A percentile compares a stretch with the other conserved stretches of the same genome.
These are phyloP conservation scores for Trichoderma hamatum DNA, from an alignment of 2,329 filamentous ascomycete species.

Conservation along the genomic window DNA sequence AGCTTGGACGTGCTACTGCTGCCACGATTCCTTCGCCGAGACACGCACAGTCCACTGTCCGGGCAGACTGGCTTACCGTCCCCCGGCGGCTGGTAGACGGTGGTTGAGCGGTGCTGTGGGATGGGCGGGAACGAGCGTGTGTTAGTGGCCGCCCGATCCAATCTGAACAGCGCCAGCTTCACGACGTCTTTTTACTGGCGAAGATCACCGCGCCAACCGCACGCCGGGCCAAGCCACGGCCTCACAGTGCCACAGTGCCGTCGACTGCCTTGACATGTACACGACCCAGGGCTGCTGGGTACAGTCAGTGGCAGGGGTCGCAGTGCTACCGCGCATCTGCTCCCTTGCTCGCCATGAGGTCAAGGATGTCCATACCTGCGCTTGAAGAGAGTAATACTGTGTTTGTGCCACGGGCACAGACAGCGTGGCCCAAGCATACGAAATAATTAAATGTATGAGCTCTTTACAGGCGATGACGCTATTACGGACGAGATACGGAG, in stretches of 20 bases:
- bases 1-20: background rate
- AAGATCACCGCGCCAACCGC: constrained; percentile 23
- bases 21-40: constrained; percentile 6
- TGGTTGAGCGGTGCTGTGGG: background rate
- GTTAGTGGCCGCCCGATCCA: constrained; percentile 6
- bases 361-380: background rate
- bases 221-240: constrained; percentile 15
- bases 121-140: background rate
- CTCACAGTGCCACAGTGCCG: constrained; percentile 10
- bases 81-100: background rate
- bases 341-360: constrained; percentile 21
- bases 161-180: background rate
- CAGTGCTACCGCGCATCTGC: constrained; percentile 3
- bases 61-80: background rate
- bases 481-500: background rate
- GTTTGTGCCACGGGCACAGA: background rate
- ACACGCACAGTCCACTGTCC: constrained; percentile 1
- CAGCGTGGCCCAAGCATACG: background rate
- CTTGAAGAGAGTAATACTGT: background rate
- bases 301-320: constrained; percentile 3
- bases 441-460: background rate
- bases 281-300: background rate
- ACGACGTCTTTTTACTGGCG: constrained; percentile 6
- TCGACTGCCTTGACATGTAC: constrained; percentile 12
- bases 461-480: background rate